Percentiles rank a stretch among this genome's conserved stretches.
Evolutionary conservation across 805 yeast species (phyloP).

Genomic region (Yarrowia porcina): DNA sequence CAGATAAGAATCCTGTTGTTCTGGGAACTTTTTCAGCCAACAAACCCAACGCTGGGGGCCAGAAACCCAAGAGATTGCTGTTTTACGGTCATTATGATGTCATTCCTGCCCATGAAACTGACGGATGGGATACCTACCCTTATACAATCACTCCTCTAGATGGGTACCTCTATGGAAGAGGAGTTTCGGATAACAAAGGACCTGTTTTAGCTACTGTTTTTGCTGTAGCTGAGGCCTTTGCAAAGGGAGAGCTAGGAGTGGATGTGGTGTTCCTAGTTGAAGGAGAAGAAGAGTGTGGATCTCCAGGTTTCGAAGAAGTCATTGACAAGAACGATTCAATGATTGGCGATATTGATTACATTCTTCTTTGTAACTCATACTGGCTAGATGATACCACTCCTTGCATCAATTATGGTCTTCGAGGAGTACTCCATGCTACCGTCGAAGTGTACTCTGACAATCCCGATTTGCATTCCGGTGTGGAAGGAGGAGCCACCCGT

Average conservation of each 20-base stretch:
- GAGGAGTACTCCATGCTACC: slow-evolving; percentile 86
- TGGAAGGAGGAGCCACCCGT: slow-evolving; percentile 85
- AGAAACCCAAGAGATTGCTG: slow-evolving; percentile 45
- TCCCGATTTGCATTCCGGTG: slow-evolving; percentile 94
- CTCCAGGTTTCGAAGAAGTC: slow-evolving; percentile 66
- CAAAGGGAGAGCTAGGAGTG: slow-evolving; percentile 50
- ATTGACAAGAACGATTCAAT: slow-evolving; percentile 87
- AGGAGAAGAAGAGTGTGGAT: slow-evolving; percentile 95
- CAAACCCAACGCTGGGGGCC: slow-evolving; percentile 10
- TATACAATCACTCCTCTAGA: slow-evolving; percentile 69
- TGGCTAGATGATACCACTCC: slow-evolving; percentile 91
- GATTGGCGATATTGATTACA: slow-evolving; percentile 83
- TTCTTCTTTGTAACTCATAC: slow-evolving; percentile 82
- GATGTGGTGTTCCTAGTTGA: slow-evolving; percentile 84
- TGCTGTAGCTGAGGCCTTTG: slow-evolving; percentile 72
- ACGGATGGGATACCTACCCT: slow-evolving; percentile 74
- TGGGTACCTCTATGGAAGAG: slow-evolving; percentile 87
- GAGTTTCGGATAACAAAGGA: slow-evolving; percentile 93
- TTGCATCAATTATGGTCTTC: slow-evolving; percentile 86
- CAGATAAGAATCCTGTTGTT: slow-evolving; percentile 73
- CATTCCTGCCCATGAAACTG: slow-evolving; percentile 64
- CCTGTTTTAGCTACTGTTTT: slow-evolving; percentile 83
- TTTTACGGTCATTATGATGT: slow-evolving; percentile 98
- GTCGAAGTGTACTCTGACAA: slow-evolving; percentile 65
- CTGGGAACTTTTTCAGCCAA: slow-evolving; percentile 61